A percentile compares a stretch with the other conserved stretches of the same genome.
These are phyloP conservation scores for Metschnikowia dekortorum DNA, from an alignment of 805 yeast genomes.

Conservation along the genomic window DNA sequence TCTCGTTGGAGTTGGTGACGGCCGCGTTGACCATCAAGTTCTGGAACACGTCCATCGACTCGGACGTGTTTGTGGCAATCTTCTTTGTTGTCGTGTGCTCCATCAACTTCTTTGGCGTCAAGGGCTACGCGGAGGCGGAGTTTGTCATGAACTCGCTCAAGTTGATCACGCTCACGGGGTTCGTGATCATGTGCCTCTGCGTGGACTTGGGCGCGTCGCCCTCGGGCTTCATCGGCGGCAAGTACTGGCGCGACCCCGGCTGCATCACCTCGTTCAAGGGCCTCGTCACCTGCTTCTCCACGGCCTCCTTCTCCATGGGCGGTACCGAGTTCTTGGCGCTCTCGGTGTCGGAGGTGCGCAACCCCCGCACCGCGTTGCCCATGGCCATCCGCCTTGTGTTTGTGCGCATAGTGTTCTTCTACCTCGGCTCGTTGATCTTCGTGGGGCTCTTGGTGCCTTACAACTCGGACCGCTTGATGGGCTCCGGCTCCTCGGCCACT, in stretches of 20 bases:
- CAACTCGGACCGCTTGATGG: slow-evolving; percentile 30
- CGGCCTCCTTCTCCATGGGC: slow-evolving; percentile 39
- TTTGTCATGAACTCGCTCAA: slow-evolving; percentile 36
- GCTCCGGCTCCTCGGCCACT: slow-evolving; percentile 28
- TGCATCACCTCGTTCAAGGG: slow-evolving; percentile 38
- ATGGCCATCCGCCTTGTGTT: slow-evolving; percentile 39
- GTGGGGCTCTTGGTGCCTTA: slow-evolving; percentile 39
- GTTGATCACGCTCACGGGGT: slow-evolving; percentile 35
- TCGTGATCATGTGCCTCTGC: slow-evolving; percentile 38
- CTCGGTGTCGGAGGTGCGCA: slow-evolving; percentile 35
- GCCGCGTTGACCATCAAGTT: slow-evolving; percentile 48
- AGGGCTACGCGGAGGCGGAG: slow-evolving; percentile 45
- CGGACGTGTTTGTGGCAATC: slow-evolving; percentile 55
- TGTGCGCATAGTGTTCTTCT: slow-evolving; percentile 34
- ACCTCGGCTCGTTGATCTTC: slow-evolving; percentile 36
- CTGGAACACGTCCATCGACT: slow-evolving; percentile 50
- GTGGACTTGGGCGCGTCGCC: slow-evolving; percentile 33
- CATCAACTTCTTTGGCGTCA: slow-evolving; percentile 44
- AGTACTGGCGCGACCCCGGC: slow-evolving; percentile 40
- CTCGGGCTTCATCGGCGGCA: slow-evolving; percentile 37
- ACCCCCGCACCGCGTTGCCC: slow-evolving; percentile 38
- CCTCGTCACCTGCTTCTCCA: slow-evolving; percentile 34
- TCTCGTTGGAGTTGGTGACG: slow-evolving; percentile 20
- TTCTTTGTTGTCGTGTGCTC: slow-evolving; percentile 43
- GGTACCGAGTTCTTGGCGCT: slow-evolving; percentile 39